Percentiles rank a stretch among this genome's conserved stretches.
Evolutionary conservation across 768 basidiomycete genomes (phyloP).

Genomic region (Mycena pura): DNA sequence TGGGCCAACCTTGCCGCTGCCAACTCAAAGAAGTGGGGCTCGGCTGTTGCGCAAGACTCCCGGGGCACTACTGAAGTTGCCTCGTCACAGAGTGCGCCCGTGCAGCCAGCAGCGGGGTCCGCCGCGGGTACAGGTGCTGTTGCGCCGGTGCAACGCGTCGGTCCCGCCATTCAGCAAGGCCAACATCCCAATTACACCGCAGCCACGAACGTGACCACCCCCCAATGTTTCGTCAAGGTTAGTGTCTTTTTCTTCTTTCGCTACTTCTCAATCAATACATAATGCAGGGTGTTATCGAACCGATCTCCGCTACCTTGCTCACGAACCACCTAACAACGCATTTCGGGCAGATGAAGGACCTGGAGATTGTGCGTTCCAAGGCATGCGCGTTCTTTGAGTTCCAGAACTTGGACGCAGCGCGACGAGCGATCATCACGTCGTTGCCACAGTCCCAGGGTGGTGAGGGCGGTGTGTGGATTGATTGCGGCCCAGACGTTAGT

Average conservation of each 20-base stretch:
- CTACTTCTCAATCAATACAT: slow-evolving; percentile 9
- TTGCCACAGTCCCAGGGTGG: slow-evolving; percentile 75
- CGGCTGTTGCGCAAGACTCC: slow-evolving; percentile 77
- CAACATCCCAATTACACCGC: slow-evolving; percentile 58
- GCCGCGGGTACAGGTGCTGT: slow-evolving; percentile 32
- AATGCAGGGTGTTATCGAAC: slow-evolving; percentile 73
- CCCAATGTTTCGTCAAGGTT: slow-evolving; percentile 95
- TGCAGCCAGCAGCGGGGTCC: slow-evolving; percentile 35
- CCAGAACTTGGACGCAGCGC: slow-evolving; percentile 75
- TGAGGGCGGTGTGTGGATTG: slow-evolving; percentile 87
- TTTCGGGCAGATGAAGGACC: slow-evolving; percentile 85
- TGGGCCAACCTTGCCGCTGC: slow-evolving; percentile 94
- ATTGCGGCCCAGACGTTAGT: slow-evolving; percentile 58
- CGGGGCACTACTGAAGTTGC: slow-evolving; percentile 76
- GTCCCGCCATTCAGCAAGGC: slow-evolving; percentile 30
- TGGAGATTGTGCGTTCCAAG: slow-evolving; percentile 87
- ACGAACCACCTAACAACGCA: slow-evolving; percentile 56
- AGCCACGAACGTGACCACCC: slow-evolving; percentile 66
- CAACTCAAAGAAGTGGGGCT: slow-evolving; percentile 85
- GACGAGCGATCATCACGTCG: slow-evolving; percentile 81
- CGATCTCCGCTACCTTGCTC: slow-evolving; percentile 60
- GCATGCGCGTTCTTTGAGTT: slow-evolving; percentile 98
- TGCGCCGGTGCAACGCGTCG: slow-evolving; percentile 46
- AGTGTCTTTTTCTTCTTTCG: slow-evolving; percentile 17
- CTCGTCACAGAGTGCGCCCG: slow-evolving; percentile 8